Evolutionary conservation across 306 rosid genomes (phyloP), one percentile per base, ranked within the genome.

Genomic region (Oemleria cerasiformis): DNA sequence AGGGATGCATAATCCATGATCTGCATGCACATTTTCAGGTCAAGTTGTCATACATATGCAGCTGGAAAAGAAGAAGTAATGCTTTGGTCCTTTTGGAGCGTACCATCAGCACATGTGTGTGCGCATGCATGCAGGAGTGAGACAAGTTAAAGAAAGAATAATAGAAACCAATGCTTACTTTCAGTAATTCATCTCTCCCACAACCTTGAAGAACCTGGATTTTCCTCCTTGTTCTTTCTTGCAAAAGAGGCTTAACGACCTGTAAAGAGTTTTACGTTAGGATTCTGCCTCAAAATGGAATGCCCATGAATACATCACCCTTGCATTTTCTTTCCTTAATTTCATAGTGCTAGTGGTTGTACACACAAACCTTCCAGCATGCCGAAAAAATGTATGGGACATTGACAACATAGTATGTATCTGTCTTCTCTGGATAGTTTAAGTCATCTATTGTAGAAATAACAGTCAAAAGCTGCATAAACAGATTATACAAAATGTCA

Each of bases 361-460:
- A 17, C 36, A 48, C 69, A 80, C 91, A 75, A 82, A 95, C 99
- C 99, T 86, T 95, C 99, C 99, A 95, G 78, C 99, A 95, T 53
- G 99, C 97, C 0, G 97, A 88, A 90, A 95, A 95, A 74, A 95
- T 81, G 68, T 88, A 89, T 1, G 99, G 99, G 25, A 67, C 90
- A 65, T 95, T 95, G 63, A 95, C 99, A 30, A 95, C 80, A 72
- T 84, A 89, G 76, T 95, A 95, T 49, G 92, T 86, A 68, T 95
- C 92, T 0, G 97, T 95, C 90, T 89, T 95, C 86, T 95, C 97
- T 12, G 99, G 97, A 82, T 95, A 95, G 84, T 95, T 95, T 80
- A 92, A 79, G 89, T 92, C 99, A 67, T 95, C 99, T 59, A 95
- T 84, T 34, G 97, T 92, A 44, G 99, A 81, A 74, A 86, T 88